Base-by-base conservation (phyloP, 257 asterid species). In the Solanum dulcamara region DNA sequence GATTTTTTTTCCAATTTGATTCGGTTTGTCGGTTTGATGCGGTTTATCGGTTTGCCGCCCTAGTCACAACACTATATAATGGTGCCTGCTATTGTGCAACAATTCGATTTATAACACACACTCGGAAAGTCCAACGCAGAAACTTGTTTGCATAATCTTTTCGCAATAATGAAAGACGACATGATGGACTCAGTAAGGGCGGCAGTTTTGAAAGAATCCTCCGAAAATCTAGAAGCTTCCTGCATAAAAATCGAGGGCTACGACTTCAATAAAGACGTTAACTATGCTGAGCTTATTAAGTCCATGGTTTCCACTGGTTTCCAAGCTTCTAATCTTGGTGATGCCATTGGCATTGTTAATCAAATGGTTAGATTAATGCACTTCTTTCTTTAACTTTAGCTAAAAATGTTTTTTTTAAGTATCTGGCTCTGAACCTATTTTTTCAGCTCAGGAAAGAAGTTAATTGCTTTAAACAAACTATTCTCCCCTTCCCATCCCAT, bases 261-360 rank as follows among this genome's bases (percentile, higher is more conserved):
- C 71, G 95, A 96, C 89, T 96, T 96, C 89, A 94, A 92, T 71
- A 86, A 88, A 55, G 98, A 98, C 28, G 94, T 95, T 81, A 87
- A 96, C 85, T 94, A 90, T 81, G 87, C 53, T 20, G 92, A 93
- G 70, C 91, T 96, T 66, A 88, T 96, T 81, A 92, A 90, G 81
- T 96, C 98, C 17, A 84, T 96, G 93, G 60, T 89, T 42, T 90
- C 92, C 55, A 94, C 98, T 60, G 99, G 99, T 57, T 96, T 95
- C 87, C 99, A 95, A 86, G 99, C 98, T 59, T 92, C 98, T 90
- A 94, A 96, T 87, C 97, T 96, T 3, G 98, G 98, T 30, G 99
- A 96, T 46, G 99, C 99, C 67, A 94, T 96, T 84, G 89, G 88
- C 53, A 81, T 96, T 10, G 94, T 94, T 50, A 96, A 96, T 71